These are phyloP conservation scores for Monilinia polystroma DNA, from an alignment of 2,329 filamentous ascomycete genomes.

Conservation along the genomic window DNA sequence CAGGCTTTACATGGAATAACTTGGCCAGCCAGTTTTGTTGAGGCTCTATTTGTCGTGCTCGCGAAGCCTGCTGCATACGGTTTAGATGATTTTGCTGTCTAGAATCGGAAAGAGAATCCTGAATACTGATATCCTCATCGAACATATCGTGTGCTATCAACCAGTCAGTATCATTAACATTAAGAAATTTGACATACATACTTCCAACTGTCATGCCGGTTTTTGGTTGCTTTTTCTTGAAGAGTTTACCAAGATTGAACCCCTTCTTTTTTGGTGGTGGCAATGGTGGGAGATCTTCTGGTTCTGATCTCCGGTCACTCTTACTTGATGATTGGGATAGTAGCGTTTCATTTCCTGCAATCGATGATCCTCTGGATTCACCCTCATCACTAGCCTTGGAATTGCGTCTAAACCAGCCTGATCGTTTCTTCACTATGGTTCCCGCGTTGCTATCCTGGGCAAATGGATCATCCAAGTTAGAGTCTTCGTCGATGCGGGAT, in stretches of 20 bases:
- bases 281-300: constrained; percentile 16
- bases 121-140: constrained; percentile 34
- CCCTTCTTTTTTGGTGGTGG: constrained; percentile 35
- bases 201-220: constrained; percentile 36
- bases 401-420: constrained; percentile 40
- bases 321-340: constrained; percentile 29
- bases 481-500: constrained; percentile 30
- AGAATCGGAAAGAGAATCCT: constrained; percentile 32
- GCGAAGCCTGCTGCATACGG: not conserved
- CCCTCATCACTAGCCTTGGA: constrained; percentile 34
- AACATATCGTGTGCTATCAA: constrained; percentile 33
- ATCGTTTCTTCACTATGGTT: constrained; percentile 37
- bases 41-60: constrained; percentile 54
- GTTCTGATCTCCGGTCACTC: constrained; percentile 20
- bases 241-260: constrained; percentile 37
- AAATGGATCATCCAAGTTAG: constrained; percentile 27
- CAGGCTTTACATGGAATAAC: constrained; percentile 86
- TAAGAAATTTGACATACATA: constrained; percentile 28
- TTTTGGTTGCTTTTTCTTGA: constrained; percentile 36
- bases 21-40: constrained; percentile 86
- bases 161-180: not conserved
- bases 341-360: constrained; percentile 22
- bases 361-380: constrained; percentile 27
- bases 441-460: constrained; percentile 31
- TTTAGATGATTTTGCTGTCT: constrained; percentile 28